Base-by-base conservation (phyloP, 805 yeast species). In the Saccharomyces jurei region DNA sequence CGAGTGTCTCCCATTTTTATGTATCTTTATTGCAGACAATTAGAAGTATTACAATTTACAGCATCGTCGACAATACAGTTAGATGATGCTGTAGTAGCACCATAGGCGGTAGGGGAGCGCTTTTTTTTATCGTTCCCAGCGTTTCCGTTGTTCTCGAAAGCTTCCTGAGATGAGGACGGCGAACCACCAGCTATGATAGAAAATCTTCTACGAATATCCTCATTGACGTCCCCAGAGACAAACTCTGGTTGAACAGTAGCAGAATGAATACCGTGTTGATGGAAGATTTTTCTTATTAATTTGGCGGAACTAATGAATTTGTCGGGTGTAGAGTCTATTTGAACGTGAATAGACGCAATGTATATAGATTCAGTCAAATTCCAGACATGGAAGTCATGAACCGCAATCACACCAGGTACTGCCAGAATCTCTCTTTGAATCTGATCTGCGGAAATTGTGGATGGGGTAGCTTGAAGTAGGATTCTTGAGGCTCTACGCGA, bases 221-320 rank as follows among this genome's bases (percentile, higher is more conserved):
- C 61, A 14, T 69, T 62, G 17, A 70, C 64, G n/a, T 65, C 59
- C 10, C 68, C 64, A 6, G 64, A 59, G 3, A 76, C 68, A 64
- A 92, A 94, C 73, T 92, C 99, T 0, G 99, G 99, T 72, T 92
- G 99, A 51, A 94, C 91, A 1, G 99, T 92, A 21, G 92, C 96
- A 41, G 94, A 86, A 65, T 91, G 96, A 57, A 92, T 84, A 48
- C 96, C 96, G 66, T 84, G 86, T 28, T 79, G 82, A 63, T 89
- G 96, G 63, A 92, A 77, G 49, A 90, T 83, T 52, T 81, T 80
- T 69, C 94, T 82, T 52, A 92, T 92, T 54, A 81, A 79, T 50
- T 82, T 77, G 8, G 96, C 95, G 51, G 87, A 79, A n/a, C 73
- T 70, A 54, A 85, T 71, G 68, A 89, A 94, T 27, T 80, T 76